Base-by-base conservation (phyloP, 1,139 yeast genomes). In the Candida sp. region DNA sequence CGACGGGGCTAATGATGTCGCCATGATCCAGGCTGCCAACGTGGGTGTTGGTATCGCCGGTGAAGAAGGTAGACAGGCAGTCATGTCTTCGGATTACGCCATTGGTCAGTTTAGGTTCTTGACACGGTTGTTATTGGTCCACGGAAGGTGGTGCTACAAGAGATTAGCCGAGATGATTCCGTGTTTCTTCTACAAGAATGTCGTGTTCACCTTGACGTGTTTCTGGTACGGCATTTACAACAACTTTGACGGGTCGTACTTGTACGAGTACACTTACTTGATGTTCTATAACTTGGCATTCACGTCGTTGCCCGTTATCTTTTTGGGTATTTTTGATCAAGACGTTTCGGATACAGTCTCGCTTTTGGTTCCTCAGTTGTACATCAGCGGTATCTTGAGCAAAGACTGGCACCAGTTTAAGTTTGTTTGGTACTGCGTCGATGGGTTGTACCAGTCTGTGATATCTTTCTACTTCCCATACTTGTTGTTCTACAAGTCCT, bases 41-140 rank as follows among this genome's bases (percentile, higher is more conserved):
- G 81, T 84, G 44, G 88, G 88, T 50, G 81, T 84, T 44, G 88
- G 88, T 58, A 84, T 84, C 58, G 88, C 87, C 4, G 88, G 88
- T 54, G 87, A 83, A 66, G 88, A 84, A 67, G 88, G 88, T 56
- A 68, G 88, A 58, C 88, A 83, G 63, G 88, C 88, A 1, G 88
- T 80, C 7, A 84, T 84, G 88, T 81, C 86, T 2, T 80, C 87
- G 1, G 88, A 84, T 65, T 84, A 83, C 63, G 88, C 85, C n/a
- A 69, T 84, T 57, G 88, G 86, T 5, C 88, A 84, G 62, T 84
- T 84, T 65, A 71, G 86, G 56, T 84, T 71, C 62, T 70, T 84
- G 48, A 72, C 84, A 4, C 70, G 88, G 54, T 68, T 84, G 50
- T 66, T 84, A 34, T 66, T 84, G 53, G 87, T 83, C 39, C 88